Percentiles rank a stretch among this genome's conserved stretches.
These are phyloP conservation scores for Umbilicus rupestris DNA, from an alignment of 164 flowering plant genomes.

Conservation along the genomic window DNA sequence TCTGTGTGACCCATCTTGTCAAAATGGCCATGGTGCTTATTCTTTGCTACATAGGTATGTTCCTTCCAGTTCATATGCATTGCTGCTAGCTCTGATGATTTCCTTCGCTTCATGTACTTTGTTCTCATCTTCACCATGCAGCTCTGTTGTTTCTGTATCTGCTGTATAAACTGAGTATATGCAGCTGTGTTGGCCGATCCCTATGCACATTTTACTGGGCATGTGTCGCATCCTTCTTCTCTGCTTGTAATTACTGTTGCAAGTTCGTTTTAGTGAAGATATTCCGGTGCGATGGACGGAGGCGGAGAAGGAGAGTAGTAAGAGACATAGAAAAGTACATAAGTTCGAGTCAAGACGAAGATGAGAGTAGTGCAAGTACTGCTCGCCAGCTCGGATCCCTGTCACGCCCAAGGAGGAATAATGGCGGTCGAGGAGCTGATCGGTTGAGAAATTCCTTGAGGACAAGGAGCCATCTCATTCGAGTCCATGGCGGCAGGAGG, in stretches of 20 bases:
- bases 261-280: constrained; percentile 25
- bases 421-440: background rate
- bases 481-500: constrained; percentile 8
- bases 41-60: constrained; percentile 37
- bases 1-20: constrained; percentile 39
- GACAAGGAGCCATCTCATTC: background rate
- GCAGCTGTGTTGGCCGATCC: constrained; percentile 25
- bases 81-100: background rate
- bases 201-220: constrained; percentile 33
- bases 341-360: constrained; percentile 10
- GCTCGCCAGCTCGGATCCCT: background rate
- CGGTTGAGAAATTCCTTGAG: background rate
- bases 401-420: background rate
- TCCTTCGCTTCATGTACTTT: background rate
- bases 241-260: constrained; percentile 26
- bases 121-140: too few species aligned
- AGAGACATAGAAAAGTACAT: constrained; percentile 16
- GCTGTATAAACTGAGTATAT: constrained; percentile 36
- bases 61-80: constrained; percentile 6
- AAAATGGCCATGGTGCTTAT: constrained; percentile 31
- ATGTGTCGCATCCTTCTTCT: constrained; percentile 25
- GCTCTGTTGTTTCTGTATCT: constrained; percentile 50
- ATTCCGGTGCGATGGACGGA: constrained; percentile 14
- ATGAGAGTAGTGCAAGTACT: constrained; percentile 9
- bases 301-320: background rate